Evolutionary conservation across 1,284 basidiomycete genomes (phyloP).

Genomic region (Inonotus hispidus): DNA sequence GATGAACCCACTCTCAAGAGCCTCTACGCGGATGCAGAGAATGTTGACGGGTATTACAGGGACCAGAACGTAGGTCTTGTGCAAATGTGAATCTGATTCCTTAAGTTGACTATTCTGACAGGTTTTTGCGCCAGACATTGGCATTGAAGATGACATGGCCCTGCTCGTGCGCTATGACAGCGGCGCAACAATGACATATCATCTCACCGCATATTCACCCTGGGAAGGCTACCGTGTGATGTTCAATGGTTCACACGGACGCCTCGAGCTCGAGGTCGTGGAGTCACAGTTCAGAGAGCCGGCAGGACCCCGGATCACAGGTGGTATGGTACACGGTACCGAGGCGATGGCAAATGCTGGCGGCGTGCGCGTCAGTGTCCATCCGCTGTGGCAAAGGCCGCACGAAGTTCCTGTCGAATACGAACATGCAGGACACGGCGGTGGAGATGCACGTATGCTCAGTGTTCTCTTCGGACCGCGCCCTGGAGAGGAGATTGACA

Average conservation of each 20-base stretch:
- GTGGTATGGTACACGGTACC: conserved; percentile 39
- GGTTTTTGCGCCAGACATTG: conserved; percentile 48
- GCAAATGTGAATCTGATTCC: not conserved
- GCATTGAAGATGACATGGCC: conserved; percentile 53
- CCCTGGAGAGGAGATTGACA: conserved; percentile 34
- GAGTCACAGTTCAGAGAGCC: conserved; percentile 37
- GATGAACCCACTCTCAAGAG: conserved; percentile 40
- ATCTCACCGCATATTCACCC: conserved; percentile 40
- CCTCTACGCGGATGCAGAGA: conserved; percentile 40
- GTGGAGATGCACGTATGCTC: conserved; percentile 47
- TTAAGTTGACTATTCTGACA: conserved; percentile 17
- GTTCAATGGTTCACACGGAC: conserved; percentile 49
- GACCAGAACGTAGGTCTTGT: conserved; percentile 34
- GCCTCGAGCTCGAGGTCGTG: conserved; percentile 50
- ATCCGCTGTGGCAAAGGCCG: conserved; percentile 41
- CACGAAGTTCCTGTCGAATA: conserved; percentile 38
- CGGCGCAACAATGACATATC: conserved; percentile 50
- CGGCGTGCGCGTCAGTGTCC: conserved; percentile 39
- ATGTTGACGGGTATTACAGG: conserved; percentile 40
- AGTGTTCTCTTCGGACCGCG: conserved; percentile 44
- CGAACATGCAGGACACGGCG: conserved; percentile 45
- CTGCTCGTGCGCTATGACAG: conserved; percentile 45
- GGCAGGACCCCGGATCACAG: conserved; percentile 28
- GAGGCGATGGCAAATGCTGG: conserved; percentile 42
- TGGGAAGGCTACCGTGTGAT: conserved; percentile 50